Evolutionary conservation across 352 stramenopile genomes (phyloP).

Genomic region (Phytophthora citricola): DNA sequence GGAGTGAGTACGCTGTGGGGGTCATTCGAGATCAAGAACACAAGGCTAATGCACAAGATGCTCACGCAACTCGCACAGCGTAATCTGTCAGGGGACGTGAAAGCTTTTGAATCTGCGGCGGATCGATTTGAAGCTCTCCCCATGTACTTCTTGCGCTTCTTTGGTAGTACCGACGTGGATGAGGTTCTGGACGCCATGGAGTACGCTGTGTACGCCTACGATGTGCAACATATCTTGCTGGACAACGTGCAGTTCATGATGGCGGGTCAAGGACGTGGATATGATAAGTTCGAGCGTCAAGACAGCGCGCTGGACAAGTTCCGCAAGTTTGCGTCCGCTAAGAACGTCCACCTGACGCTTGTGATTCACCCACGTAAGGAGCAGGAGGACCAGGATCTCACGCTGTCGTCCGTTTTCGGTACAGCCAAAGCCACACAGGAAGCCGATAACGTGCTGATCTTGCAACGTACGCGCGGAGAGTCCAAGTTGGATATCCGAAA

Average conservation of each 20-base stretch:
- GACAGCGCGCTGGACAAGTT: constrained; percentile 97
- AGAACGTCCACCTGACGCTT: constrained; percentile 98
- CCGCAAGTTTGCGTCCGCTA: constrained; percentile 95
- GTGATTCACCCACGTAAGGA: constrained; percentile 99
- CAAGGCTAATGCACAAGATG: constrained; percentile 97
- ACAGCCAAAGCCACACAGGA: constrained; percentile 99
- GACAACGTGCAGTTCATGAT: constrained; percentile 99
- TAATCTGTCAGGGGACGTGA: constrained; percentile 72
- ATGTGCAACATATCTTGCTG: constrained; percentile 98
- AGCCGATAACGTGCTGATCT: constrained; percentile 99
- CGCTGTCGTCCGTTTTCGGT: constrained; percentile 97
- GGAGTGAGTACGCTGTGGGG: constrained; percentile 99
- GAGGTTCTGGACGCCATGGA: constrained; percentile 99
- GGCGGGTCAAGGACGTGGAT: constrained; percentile 83
- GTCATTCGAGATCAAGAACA: constrained; percentile 99
- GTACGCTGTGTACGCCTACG: constrained; percentile 97
- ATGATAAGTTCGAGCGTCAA: constrained; percentile 91
- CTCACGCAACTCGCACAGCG: constrained; percentile 93
- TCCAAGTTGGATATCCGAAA: constrained; percentile 98
- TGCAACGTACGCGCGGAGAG: constrained; percentile 91
- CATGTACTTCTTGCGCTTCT: constrained; percentile 99
- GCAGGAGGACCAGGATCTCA: constrained; percentile 92
- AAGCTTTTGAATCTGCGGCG: constrained; percentile 79
- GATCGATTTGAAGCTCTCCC: constrained; percentile 95
- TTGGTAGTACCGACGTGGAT: constrained; percentile 95